Conservation (phyloP, 2,329 filamentous ascomycete species). For the Pseudogymnoascus sp. region DNA sequence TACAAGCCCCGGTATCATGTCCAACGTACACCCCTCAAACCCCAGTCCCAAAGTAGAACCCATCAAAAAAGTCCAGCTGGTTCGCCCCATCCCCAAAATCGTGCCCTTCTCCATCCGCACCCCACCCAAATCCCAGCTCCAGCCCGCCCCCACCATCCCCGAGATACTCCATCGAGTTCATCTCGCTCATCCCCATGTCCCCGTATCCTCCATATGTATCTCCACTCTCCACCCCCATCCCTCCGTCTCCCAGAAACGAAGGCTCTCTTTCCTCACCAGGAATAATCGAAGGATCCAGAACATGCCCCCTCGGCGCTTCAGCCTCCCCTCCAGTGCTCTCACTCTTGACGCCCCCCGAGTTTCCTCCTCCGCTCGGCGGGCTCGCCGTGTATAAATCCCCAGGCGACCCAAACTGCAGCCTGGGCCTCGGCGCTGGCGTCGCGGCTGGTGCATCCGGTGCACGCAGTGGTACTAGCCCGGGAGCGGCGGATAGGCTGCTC, state of each 20-base stretch:
- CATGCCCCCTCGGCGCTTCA: neutral
- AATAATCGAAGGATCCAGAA: neutral
- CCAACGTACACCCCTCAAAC: slow-evolving; percentile 1
- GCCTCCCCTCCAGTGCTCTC: neutral
- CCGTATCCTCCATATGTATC: slow-evolving; percentile 21
- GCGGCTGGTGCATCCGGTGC: neutral
- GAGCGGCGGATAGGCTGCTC: slow-evolving; percentile 61
- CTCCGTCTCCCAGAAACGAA: neutral
- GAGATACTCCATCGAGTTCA: slow-evolving; percentile 1
- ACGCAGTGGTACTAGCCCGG: neutral
- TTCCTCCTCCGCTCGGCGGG: neutral
- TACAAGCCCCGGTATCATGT: neutral
- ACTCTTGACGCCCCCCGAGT: neutral
- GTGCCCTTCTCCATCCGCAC: slow-evolving; percentile 16
- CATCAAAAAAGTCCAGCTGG: slow-evolving; percentile 40
- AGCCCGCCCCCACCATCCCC: slow-evolving; percentile 15
- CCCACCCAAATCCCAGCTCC: slow-evolving; percentile 16
- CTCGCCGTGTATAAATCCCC: neutral
- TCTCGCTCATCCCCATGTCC: slow-evolving; percentile 22
- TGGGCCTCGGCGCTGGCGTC: neutral
- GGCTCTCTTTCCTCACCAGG: neutral
- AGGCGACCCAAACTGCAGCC: neutral
- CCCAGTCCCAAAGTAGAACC: slow-evolving; percentile 43
- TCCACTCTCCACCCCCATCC: neutral
- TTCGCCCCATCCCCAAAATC: slow-evolving; percentile 16